Evolutionary conservation across 2,329 filamentous ascomycete species (phyloP), one percentile per base, ranked within the genome.

Genomic region (Neonectria faginata): DNA sequence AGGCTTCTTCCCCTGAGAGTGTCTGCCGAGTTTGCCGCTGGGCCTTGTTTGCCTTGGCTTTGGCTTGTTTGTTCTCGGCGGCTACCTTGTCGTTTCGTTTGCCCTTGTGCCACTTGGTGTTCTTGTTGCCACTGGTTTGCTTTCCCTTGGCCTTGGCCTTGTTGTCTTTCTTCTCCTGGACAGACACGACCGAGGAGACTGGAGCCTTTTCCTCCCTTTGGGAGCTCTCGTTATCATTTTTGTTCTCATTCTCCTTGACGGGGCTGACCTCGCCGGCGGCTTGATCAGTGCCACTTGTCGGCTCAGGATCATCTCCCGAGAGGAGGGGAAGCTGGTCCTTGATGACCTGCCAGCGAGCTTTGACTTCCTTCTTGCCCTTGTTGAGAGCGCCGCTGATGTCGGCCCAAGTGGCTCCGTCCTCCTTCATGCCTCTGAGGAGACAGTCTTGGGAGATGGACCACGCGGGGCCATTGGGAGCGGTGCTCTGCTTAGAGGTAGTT

Each of bases 391-490:
- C 51, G 3, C 70, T 66, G 27, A 81, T 79, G 11, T 74, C 72
- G 0, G 62, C 61, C 79, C 78, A 81, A 2, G 73, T 67, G 8
- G 73, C 60, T 1, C 50, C 60, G 12, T 66, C 69, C 31, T 74
- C 72, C 60, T 79, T 81, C 76, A 81, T 78, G 41, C 73, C 72
- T 2, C 72, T 62, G 7, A 81, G 74, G 4, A 78, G 65, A 11
- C 67, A 64, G 54, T 81, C 78, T 27, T 81, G 75, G 0, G 79
- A 80, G 9, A 76, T 54, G 10, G 76, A 72, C 79, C 79, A 80
- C 4, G 31, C 62, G n/a, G 29, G n/a, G 5, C 60, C 56, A n/a
- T 66, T 56, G 14, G 60, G 58, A 10, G 18, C 20, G 10, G 9
- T 27, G 45, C 42, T 55, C 14, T 58, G 62, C 7, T 44, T 47